These are phyloP conservation scores for Stromatinia cepivora DNA, from an alignment of 2,329 filamentous ascomycete species.

Conservation along the genomic window DNA sequence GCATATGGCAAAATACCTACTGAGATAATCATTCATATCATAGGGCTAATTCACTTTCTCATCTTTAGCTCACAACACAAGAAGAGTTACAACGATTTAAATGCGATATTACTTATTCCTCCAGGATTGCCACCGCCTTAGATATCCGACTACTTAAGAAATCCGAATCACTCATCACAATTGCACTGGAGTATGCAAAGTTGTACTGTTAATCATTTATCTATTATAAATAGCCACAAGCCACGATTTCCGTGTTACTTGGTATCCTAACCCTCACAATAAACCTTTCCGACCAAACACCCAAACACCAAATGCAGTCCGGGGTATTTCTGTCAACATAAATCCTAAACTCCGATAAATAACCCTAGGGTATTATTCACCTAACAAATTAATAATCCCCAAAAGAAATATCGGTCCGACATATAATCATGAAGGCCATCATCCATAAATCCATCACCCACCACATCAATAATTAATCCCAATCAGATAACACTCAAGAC, in stretches of 20 bases:
- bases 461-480: background rate
- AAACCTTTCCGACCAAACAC: background rate
- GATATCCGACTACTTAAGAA: background rate
- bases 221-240: background rate
- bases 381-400: background rate
- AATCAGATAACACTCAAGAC: no score
- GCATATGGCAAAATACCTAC: no score
- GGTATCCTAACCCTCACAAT: background rate
- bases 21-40: background rate
- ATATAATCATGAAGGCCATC: background rate
- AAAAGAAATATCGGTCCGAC: background rate
- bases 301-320: background rate
- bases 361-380: background rate
- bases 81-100: no score
- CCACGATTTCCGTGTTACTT: background rate
- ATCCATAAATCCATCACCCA: background rate
- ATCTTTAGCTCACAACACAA: no score
- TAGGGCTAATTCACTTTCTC: background rate
- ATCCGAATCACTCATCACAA: background rate
- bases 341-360: background rate
- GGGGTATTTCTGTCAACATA: background rate
- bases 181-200: fast-evolving
- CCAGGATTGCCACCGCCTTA: no score
- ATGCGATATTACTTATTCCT: no score
- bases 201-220: background rate